A percentile compares a stretch with the other conserved stretches of the same genome.
Conservation (phyloP, 805 yeast species). For the Wickerhamomyces bisporus region DNA sequence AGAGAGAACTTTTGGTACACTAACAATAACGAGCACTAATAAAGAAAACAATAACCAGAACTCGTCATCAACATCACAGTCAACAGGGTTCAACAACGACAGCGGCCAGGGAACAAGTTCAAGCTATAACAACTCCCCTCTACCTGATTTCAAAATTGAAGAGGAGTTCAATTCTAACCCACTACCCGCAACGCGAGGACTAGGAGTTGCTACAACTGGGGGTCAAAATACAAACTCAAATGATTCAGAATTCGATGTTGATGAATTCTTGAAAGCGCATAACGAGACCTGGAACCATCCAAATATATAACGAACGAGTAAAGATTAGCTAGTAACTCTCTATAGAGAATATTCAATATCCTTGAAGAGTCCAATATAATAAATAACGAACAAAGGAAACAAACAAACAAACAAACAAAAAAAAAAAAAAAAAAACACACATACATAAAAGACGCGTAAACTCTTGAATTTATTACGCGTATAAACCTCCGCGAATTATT, state of each 20-base stretch:
- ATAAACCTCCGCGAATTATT: too few species aligned
- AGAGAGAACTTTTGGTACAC: constrained; percentile 20
- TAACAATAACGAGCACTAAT: constrained; percentile 2
- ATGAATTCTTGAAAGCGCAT: constrained; percentile 20
- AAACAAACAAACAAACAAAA: too few species aligned
- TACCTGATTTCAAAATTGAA: constrained; percentile 10
- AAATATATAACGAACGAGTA: neutral
- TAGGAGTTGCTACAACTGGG: neutral
- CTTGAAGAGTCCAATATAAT: too few species aligned
- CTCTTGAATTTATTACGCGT: too few species aligned
- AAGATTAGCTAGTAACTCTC: too few species aligned
- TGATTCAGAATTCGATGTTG: constrained; percentile 19
- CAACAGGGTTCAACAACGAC: neutral
- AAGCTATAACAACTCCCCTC: constrained; percentile 7
- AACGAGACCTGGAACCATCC: constrained; percentile 14
- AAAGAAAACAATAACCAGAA: constrained; percentile 1
- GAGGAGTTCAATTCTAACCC: constrained; percentile 18
- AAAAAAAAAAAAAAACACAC: too few species aligned
- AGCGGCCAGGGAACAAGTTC: constrained; percentile 1
- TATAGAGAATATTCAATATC: too few species aligned
- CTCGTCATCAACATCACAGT: constrained; percentile 1
- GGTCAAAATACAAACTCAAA: neutral
- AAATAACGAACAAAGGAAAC: too few species aligned
- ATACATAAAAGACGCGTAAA: too few species aligned
- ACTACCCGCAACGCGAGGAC: too few species aligned